These are phyloP conservation scores for Entomortierella lignicola DNA, from an alignment of 192 early-diverging fungal genomes.

Conservation along the genomic window DNA sequence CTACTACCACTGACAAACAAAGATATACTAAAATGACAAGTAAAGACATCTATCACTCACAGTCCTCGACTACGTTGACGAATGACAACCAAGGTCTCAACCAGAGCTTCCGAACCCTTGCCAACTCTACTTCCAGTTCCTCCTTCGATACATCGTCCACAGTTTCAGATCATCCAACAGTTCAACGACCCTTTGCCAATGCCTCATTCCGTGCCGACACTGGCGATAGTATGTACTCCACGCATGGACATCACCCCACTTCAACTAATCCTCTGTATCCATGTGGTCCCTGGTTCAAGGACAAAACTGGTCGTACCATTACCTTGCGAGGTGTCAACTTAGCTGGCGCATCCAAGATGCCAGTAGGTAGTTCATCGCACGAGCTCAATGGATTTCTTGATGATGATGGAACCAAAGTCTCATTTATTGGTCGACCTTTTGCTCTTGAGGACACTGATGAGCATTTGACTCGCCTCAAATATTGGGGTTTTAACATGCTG, in stretches of 20 bases:
- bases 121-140: constrained; percentile 29
- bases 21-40: not conserved
- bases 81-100: constrained; percentile 11
- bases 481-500: constrained; percentile 81
- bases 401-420: constrained; percentile 66
- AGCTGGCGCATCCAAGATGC: constrained; percentile 64
- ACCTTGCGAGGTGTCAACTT: constrained; percentile 69
- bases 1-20: too few species aligned
- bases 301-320: constrained; percentile 60
- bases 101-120: constrained; percentile 14
- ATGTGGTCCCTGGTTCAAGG: constrained; percentile 60
- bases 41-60: constrained; percentile 18
- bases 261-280: constrained; percentile 37
- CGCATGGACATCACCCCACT: constrained; percentile 35
- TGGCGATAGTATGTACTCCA: constrained; percentile 21
- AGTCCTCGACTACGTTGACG: constrained; percentile 42
- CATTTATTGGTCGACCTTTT: constrained; percentile 81
- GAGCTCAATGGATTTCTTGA: constrained; percentile 60
- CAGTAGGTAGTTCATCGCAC: constrained; percentile 58
- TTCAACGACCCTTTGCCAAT: constrained; percentile 29
- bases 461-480: constrained; percentile 71
- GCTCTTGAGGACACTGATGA: constrained; percentile 76
- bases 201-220: constrained; percentile 4
- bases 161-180: constrained; percentile 9
- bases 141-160: constrained; percentile 42